Conservation (phyloP, 768 basidiomycete genomes). For the Clitopilus hobsonii region DNA sequence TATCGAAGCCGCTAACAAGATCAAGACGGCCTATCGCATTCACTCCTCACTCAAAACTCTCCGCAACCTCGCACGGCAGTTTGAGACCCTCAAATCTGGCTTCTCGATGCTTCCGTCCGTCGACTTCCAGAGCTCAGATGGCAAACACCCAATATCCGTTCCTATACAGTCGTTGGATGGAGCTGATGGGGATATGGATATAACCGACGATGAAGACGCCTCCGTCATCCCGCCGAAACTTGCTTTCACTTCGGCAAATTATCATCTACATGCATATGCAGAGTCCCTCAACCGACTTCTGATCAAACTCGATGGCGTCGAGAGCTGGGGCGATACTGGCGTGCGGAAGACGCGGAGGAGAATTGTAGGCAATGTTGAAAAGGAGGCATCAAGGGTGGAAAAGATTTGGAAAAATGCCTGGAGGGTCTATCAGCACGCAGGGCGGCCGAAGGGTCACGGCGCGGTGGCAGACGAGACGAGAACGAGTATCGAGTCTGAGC, state of each 20-base stretch:
- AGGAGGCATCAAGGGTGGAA: constrained; percentile 53
- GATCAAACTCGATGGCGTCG: constrained; percentile 62
- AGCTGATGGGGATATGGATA: constrained; percentile 2
- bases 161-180: background rate
- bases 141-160: constrained; percentile 19
- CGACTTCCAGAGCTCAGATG: constrained; percentile 40
- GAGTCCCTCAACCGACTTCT: constrained; percentile 60
- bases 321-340: constrained; percentile 52
- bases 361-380: constrained; percentile 56
- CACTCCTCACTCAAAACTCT: constrained; percentile 37
- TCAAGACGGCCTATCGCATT: constrained; percentile 43
- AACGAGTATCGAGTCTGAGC: no score
- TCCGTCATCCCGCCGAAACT: constrained; percentile 30
- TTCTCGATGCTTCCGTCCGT: constrained; percentile 42
- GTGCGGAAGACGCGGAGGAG: constrained; percentile 48
- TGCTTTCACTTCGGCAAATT: constrained; percentile 59
- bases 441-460: no score
- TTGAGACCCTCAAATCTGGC: constrained; percentile 32
- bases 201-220: constrained; percentile 13
- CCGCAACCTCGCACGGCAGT: constrained; percentile 33
- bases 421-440: constrained; percentile 17
- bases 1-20: constrained; percentile 37
- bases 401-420: constrained; percentile 34
- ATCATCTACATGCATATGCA: constrained; percentile 54
- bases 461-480: no score